Conservation (phyloP, 306 rosid genomes). For the Acacia melanoxylon region DNA sequence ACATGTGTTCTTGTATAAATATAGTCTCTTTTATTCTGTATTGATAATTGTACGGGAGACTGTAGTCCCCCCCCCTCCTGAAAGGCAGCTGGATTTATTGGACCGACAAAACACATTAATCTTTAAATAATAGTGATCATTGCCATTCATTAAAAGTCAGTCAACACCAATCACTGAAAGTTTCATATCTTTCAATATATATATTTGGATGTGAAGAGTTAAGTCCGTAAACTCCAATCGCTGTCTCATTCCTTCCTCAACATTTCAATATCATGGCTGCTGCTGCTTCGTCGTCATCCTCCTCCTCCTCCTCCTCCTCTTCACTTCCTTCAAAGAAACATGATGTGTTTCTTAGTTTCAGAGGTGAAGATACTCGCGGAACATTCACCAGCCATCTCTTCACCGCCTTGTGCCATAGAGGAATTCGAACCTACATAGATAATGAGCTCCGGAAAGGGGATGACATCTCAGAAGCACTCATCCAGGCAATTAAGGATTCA, state of each 20-base stretch:
- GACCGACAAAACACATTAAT: background rate
- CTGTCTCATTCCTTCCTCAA: background rate
- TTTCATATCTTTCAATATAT: background rate
- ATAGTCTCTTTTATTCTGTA: background rate
- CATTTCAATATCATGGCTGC: background rate
- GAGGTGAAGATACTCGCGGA: slow-evolving; percentile 6
- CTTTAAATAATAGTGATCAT: background rate
- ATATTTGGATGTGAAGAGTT: background rate
- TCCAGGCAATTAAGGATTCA: slow-evolving; percentile 4
- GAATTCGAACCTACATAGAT: background rate
- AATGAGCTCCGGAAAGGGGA: slow-evolving; percentile 1
- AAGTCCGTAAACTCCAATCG: background rate
- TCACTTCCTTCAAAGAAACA: too few relatives aligned
- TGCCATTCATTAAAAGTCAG: background rate
- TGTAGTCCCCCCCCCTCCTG: background rate
- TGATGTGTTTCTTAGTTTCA: slow-evolving; percentile 7
- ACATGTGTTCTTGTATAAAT: background rate
- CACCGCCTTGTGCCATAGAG: background rate
- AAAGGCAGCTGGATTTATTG: background rate
- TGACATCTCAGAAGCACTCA: background rate
- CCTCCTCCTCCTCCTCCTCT: too few relatives aligned
- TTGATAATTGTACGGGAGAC: background rate
- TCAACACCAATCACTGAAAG: background rate
- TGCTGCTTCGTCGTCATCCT: too few relatives aligned
- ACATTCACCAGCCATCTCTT: slow-evolving; percentile 6